Evolutionary conservation across 2,329 filamentous ascomycete genomes (phyloP).

Genomic region (Colletotrichum tofieldiae): DNA sequence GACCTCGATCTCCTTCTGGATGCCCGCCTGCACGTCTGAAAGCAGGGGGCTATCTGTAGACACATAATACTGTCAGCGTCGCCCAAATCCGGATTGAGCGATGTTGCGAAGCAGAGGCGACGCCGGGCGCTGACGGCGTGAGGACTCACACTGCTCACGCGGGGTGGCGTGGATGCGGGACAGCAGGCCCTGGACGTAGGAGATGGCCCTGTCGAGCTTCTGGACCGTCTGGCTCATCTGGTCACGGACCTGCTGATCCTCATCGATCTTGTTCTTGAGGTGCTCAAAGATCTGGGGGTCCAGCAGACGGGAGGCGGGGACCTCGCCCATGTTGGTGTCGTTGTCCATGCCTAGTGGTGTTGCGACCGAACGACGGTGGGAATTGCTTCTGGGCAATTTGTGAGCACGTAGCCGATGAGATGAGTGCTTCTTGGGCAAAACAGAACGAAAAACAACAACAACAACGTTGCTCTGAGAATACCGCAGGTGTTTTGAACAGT

Average conservation of each 20-base stretch:
- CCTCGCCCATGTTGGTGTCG: slow-evolving; percentile 44
- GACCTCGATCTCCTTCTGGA: slow-evolving; percentile 80
- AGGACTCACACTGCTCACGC: slow-evolving; percentile 66
- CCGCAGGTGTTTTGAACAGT: too few species aligned
- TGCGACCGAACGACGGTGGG: background rate
- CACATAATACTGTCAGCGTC: slow-evolving; percentile 70
- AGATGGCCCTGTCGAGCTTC: slow-evolving; percentile 85
- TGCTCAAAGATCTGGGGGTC: slow-evolving; percentile 89
- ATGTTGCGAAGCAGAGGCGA: too few species aligned
- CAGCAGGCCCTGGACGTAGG: slow-evolving; percentile 85
- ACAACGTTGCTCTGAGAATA: too few species aligned
- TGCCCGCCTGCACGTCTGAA: slow-evolving; percentile 77
- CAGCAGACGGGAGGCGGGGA: slow-evolving; percentile 58
- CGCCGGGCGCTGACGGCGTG: too few species aligned
- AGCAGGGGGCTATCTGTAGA: slow-evolving; percentile 77
- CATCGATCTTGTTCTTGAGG: slow-evolving; percentile 90
- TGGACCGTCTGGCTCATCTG: slow-evolving; percentile 87
- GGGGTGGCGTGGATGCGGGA: slow-evolving; percentile 93
- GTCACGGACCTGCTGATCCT: slow-evolving; percentile 87
- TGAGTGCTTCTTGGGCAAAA: background rate
- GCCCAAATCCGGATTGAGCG: background rate
- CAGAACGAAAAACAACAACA: background rate
- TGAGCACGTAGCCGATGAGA: background rate
- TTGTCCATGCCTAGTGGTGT: slow-evolving; percentile 39
- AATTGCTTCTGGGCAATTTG: background rate